Conservation (phyloP, 768 basidiomycete genomes). For the Tylopilus sp. region DNA sequence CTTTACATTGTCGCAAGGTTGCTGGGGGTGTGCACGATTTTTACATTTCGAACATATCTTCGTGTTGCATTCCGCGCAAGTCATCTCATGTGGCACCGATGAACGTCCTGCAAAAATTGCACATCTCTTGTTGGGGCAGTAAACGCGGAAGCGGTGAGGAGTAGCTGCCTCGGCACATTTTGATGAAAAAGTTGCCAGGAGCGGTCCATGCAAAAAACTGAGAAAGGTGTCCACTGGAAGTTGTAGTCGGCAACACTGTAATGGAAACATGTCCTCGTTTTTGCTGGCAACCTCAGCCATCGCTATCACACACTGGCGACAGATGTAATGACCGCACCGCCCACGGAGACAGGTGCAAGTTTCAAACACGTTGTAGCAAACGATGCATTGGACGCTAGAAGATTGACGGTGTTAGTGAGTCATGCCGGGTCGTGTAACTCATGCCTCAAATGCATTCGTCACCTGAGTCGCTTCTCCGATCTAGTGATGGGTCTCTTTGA, state of each 20-base stretch:
- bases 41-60: conserved; percentile 50
- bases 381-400: conserved; percentile 32
- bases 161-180: conserved; percentile 49
- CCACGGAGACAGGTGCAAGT: conserved; percentile 28
- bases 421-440: no score
- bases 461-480: neutral
- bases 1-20: conserved; percentile 41
- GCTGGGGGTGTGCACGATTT: conserved; percentile 36
- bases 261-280: conserved; percentile 50
- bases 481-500: neutral
- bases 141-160: conserved; percentile 42
- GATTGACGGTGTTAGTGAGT: neutral
- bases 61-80: conserved; percentile 40
- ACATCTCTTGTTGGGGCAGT: conserved; percentile 45
- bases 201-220: conserved; percentile 29
- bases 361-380: conserved; percentile 37
- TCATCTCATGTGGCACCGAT: conserved; percentile 18
- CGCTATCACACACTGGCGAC: conserved; percentile 38
- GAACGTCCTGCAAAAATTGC: conserved; percentile 47
- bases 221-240: conserved; percentile 32
- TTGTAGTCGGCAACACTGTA: conserved; percentile 45
- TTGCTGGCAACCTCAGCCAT: conserved; percentile 41
- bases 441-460: neutral
- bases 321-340: conserved; percentile 48
- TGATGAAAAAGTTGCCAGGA: conserved; percentile 33